Evolutionary conservation across 176 grass and related monocot genomes (phyloP).

Genomic region (Ensete ventricosum): DNA sequence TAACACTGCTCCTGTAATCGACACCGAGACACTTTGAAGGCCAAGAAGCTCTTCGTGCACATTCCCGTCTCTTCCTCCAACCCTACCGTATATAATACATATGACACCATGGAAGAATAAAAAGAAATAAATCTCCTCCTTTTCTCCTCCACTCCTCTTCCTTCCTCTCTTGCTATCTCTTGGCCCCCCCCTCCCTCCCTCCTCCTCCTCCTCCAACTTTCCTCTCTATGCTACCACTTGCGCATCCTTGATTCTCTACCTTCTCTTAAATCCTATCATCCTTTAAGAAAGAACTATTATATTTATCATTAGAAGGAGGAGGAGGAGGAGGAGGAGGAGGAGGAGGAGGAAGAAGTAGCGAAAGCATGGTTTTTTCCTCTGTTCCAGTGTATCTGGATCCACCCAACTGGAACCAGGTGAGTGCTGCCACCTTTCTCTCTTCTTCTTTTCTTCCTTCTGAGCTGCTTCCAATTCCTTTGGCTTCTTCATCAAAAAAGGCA

Average conservation of each 20-base stretch:
- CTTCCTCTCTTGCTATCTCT: slow-evolving; percentile 15
- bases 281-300: slow-evolving; percentile 37
- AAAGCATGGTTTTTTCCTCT: slow-evolving; percentile 90
- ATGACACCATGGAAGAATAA: background rate
- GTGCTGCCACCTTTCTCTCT: background rate
- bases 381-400: slow-evolving; percentile 88
- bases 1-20: too few species aligned
- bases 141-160: slow-evolving; percentile 37
- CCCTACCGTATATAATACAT: slow-evolving; percentile 5
- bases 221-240: slow-evolving; percentile 3
- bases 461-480: slow-evolving; percentile 10
- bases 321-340: slow-evolving; percentile 43
- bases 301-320: slow-evolving; percentile 13
- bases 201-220: slow-evolving; percentile 28
- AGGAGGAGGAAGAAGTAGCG: slow-evolving; percentile 38
- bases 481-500: slow-evolving; percentile 67
- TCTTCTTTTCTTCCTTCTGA: background rate
- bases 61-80: slow-evolving; percentile 31
- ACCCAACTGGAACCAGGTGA: slow-evolving; percentile 90
- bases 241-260: too few species aligned
- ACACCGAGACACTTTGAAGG: slow-evolving; percentile 13
- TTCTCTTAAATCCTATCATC: slow-evolving; percentile 15
- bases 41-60: slow-evolving; percentile 30
- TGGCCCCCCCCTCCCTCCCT: slow-evolving; percentile 10
- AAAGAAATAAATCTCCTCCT: slow-evolving; percentile 26